These are phyloP conservation scores for Candida sp. DNA, from an alignment of 1,139 yeast genomes.

Conservation along the genomic window DNA sequence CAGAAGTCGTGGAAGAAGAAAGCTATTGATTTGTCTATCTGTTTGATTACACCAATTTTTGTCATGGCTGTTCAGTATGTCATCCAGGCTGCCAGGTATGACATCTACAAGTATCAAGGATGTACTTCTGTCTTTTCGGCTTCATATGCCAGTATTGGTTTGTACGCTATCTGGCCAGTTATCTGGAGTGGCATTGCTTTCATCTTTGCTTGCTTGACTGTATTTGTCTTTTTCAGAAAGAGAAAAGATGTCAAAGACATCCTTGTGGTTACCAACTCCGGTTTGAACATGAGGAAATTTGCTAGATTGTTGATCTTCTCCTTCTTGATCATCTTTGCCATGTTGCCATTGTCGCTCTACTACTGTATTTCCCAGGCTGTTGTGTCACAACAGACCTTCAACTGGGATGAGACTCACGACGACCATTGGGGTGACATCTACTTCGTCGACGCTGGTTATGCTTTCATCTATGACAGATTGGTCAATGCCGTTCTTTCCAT, in stretches of 20 bases:
- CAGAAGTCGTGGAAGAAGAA: slow-evolving; percentile 39
- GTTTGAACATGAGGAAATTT: slow-evolving; percentile 66
- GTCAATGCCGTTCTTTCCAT: slow-evolving; percentile 62
- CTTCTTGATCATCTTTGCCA: slow-evolving; percentile 59
- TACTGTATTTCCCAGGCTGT: slow-evolving; percentile 46
- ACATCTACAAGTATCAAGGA: slow-evolving; percentile 64
- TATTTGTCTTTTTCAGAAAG: slow-evolving; percentile 55
- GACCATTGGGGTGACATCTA: slow-evolving; percentile 46
- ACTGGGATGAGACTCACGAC: slow-evolving; percentile 46
- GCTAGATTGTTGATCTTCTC: slow-evolving; percentile 72
- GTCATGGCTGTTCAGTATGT: slow-evolving; percentile 62
- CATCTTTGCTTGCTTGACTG: slow-evolving; percentile 57
- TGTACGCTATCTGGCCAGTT: slow-evolving; percentile 67
- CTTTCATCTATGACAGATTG: slow-evolving; percentile 46
- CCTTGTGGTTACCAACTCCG: slow-evolving; percentile 77
- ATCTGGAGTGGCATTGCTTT: slow-evolving; percentile 68
- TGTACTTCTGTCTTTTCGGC: slow-evolving; percentile 55
- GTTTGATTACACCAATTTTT: slow-evolving; percentile 67
- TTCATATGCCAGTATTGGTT: slow-evolving; percentile 52
- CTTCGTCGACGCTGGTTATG: slow-evolving; percentile 26
- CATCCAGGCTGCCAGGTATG: slow-evolving; percentile 62
- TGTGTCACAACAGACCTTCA: slow-evolving; percentile 28
- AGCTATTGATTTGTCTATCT: slow-evolving; percentile 58
- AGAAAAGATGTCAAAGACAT: slow-evolving; percentile 76
- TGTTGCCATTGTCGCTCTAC: slow-evolving; percentile 67